Evolutionary conservation across 257 asterid species (phyloP).

Genomic region (Lycium barbarum): DNA sequence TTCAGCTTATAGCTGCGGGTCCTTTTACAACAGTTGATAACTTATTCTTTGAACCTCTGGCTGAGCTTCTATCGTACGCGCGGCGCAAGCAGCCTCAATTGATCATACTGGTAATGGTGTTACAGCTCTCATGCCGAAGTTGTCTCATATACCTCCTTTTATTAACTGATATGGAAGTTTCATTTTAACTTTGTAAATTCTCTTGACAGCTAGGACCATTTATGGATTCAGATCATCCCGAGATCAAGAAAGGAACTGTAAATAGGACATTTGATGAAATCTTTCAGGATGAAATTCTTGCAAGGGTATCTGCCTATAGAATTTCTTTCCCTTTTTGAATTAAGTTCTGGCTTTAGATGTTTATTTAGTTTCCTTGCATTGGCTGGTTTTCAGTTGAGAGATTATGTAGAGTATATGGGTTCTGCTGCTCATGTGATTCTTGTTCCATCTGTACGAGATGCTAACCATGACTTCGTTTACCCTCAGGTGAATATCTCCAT

Average conservation of each 20-base stretch:
- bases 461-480: conserved; percentile 90
- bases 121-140: background rate
- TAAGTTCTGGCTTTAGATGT: conserved; percentile 27
- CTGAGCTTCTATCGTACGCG: conserved; percentile 87
- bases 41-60: conserved; percentile 83
- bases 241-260: conserved; percentile 69
- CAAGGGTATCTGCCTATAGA: conserved; percentile 59
- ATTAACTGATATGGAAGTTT: conserved; percentile 26
- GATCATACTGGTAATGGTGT: conserved; percentile 72
- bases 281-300: conserved; percentile 75
- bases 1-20: conserved; percentile 95
- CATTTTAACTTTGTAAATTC: conserved; percentile 42
- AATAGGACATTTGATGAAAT: conserved; percentile 75
- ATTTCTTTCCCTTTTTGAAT: background rate
- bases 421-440: conserved; percentile 78
- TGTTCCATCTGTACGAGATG: conserved; percentile 92
- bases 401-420: conserved; percentile 94
- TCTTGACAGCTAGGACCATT: conserved; percentile 86
- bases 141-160: conserved; percentile 22
- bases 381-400: conserved; percentile 72
- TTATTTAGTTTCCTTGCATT: conserved; percentile 26
- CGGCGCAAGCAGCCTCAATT: conserved; percentile 92
- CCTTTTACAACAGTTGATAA: conserved; percentile 91
- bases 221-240: conserved; percentile 91
- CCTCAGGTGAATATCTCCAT: conserved; percentile 70